Evolutionary conservation across 169 alveolate species (phyloP), one percentile per base, ranked within the genome.

Genomic region (Amoebophrya sp.): DNA sequence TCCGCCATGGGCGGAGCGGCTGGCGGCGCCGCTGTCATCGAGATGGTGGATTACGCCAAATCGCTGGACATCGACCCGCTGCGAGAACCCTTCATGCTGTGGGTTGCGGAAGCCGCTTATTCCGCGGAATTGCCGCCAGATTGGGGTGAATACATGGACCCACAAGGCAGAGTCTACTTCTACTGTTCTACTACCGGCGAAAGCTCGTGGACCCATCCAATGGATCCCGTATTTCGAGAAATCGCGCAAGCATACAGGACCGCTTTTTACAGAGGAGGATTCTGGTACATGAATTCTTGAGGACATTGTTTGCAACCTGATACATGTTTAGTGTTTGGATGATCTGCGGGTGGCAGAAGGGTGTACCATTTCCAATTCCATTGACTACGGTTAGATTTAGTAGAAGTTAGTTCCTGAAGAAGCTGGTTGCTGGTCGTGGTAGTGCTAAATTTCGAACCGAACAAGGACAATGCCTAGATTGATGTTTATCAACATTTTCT

Each of bases 141-240:
- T 65, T 65, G 83, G 83, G 83, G 36, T 26, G 83, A 65, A 36
- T 65, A 65, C 33, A 65, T 65, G 83, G 83, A 65, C 33, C 83
- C 83, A 0, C 83, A 65, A 65, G 83, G 83, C 83, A 29, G 83
- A 29, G 33, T 65, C 83, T 65, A 65, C 33, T 65, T 65, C n/a
- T 65, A 65, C 83, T 65, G 83, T 26, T 65, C 83, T 36, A 65
- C 83, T 36, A 12, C 33, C 2, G 83, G 83, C 33, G 83, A 6
- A 0, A 65, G 83, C 33, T 6, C 33, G 39, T 65, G 83, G 83
- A 65, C 33, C 36, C 83, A 65, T 65, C 83, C 83, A 12, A 29
- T 65, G 36, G 83, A 65, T 26, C 38, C 18, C 26, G 33, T 26
- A 29, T 65, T 26, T 18, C 83, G 83, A 12, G 83, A 65, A 29